A percentile compares a stretch with the other conserved stretches of the same genome.
phyloP scores from a whole-genome alignment of 306 rosid species.

The Vigna unguiculata region DNA sequence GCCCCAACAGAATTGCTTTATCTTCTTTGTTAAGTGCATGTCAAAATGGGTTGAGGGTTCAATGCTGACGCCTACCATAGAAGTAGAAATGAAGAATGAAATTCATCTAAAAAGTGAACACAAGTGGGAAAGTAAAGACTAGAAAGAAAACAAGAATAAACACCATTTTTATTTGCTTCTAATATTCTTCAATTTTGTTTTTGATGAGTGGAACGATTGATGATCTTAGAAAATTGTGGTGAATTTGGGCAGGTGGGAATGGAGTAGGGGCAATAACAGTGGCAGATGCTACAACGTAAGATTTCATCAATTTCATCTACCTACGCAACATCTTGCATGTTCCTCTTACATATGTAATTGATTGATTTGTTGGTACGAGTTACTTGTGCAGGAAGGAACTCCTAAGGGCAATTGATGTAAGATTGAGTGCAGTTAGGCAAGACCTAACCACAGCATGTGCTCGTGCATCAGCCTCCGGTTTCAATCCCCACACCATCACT shows the following conservation, averaged over 20 bases:
- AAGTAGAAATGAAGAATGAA: slow-evolving; percentile 24
- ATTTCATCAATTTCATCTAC: slow-evolving; percentile 14
- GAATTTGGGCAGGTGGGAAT: slow-evolving; percentile 69
- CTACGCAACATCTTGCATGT: neutral
- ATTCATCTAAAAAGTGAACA: neutral
- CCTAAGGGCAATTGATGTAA: slow-evolving; percentile 89
- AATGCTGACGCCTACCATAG: slow-evolving; percentile 10
- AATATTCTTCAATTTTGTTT: too few species aligned
- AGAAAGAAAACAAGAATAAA: too few species aligned
- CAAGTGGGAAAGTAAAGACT: too few species aligned
- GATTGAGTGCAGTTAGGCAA: slow-evolving; percentile 81
- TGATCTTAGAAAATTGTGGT: slow-evolving; percentile 44
- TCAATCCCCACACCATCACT: slow-evolving; percentile 68
- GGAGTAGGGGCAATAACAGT: slow-evolving; percentile 62
- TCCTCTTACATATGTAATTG: neutral
- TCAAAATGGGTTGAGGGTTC: slow-evolving; percentile 29
- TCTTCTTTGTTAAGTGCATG: slow-evolving; percentile 19
- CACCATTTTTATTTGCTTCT: too few species aligned
- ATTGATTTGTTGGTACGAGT: neutral
- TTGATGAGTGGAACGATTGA: too few species aligned
- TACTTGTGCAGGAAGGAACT: slow-evolving; percentile 84
- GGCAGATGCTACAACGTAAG: slow-evolving; percentile 95
- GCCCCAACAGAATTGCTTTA: slow-evolving; percentile 10
- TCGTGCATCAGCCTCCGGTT: slow-evolving; percentile 91
- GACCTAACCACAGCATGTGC: slow-evolving; percentile 80